Evolutionary conservation across 225 moss, liverwort and hornwort genomes (phyloP).

Genomic region (Polytrichum commune): DNA sequence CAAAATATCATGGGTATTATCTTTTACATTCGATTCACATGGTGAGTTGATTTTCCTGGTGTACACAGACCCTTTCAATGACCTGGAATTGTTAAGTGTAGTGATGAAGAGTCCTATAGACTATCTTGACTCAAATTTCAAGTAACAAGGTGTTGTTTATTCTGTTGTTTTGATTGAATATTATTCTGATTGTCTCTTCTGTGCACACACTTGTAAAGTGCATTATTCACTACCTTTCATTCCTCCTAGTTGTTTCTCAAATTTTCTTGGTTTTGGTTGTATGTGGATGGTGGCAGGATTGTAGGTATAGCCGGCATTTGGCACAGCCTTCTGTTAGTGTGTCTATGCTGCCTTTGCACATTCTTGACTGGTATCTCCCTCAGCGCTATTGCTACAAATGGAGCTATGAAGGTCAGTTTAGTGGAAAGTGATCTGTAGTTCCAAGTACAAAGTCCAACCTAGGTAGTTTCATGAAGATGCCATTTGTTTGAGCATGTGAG

Average conservation of each 20-base stretch:
- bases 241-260: too few species aligned
- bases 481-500: not conserved
- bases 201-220: too few species aligned
- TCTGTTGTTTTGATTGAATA: too few species aligned
- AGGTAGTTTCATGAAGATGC: not conserved
- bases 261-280: too few species aligned
- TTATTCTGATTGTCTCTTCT: too few species aligned
- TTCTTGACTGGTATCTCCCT: constrained; percentile 82
- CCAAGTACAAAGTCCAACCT: not conserved
- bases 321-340: constrained; percentile 79
- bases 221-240: too few species aligned
- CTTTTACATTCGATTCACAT: constrained; percentile 87
- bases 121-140: too few species aligned
- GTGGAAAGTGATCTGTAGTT: not conserved
- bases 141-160: too few species aligned
- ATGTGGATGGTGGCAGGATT: constrained; percentile 53
- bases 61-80: not conserved
- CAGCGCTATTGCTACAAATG: constrained; percentile 92
- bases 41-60: constrained; percentile 33
- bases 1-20: constrained; percentile 91
- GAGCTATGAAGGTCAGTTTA: constrained; percentile 81
- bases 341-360: constrained; percentile 82
- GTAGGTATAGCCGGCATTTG: constrained; percentile 86
- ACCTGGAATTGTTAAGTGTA: too few species aligned
- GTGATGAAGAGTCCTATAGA: too few species aligned